Evolutionary conservation across 345 rosid species (phyloP).

Genomic region (Sonneratia alba): DNA sequence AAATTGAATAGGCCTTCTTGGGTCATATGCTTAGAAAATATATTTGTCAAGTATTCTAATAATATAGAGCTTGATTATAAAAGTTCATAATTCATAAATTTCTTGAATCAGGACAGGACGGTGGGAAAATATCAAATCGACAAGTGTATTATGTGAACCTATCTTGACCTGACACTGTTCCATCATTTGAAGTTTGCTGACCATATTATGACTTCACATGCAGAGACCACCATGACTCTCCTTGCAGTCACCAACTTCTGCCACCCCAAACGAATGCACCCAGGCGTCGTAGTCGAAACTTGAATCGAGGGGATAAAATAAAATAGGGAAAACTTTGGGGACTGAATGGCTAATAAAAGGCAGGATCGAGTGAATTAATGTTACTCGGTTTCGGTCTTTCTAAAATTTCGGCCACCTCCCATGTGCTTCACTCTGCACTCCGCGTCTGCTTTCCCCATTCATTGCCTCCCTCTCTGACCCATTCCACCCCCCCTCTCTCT

Average conservation of each 20-base stretch:
- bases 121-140: no score
- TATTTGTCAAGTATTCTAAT: no score
- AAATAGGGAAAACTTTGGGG: background rate
- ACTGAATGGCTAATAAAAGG: background rate
- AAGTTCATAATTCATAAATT: no score
- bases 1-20: no score
- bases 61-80: no score
- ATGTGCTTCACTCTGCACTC: slow-evolving; percentile 3
- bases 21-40: no score
- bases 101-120: no score
- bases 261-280: background rate
- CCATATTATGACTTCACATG: background rate
- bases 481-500: background rate
- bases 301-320: background rate
- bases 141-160: no score
- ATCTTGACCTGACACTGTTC: background rate
- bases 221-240: background rate
- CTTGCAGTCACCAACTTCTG: background rate
- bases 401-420: slow-evolving; percentile 9
- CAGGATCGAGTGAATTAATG: background rate
- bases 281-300: background rate
- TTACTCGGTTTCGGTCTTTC: slow-evolving; percentile 7
- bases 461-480: background rate
- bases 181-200: background rate
- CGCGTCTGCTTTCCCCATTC: background rate